Percentiles rank a stretch among this genome's conserved stretches.
These are phyloP conservation scores for Lonicera japonica DNA, from an alignment of 129 eudicot genomes.

Conservation along the genomic window DNA sequence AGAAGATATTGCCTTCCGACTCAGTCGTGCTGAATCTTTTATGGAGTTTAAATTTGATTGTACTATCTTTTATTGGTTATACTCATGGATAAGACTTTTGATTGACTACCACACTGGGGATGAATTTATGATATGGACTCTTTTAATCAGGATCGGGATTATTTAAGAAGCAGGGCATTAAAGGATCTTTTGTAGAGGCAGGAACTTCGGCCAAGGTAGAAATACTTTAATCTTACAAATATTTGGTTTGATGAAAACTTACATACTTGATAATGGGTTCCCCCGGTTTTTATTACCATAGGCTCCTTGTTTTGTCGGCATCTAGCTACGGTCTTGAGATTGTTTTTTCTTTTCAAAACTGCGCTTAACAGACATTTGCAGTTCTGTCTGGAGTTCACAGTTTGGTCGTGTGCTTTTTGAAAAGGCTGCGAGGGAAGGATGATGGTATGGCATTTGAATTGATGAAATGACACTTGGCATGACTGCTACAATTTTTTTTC, in stretches of 20 bases:
- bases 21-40: neutral
- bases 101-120: neutral
- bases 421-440: slow-evolving; percentile 86
- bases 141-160: slow-evolving; percentile 69
- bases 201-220: slow-evolving; percentile 83
- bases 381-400: slow-evolving; percentile 90
- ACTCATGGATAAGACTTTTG: neutral
- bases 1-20: neutral
- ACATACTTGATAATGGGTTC: neutral
- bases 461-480: neutral
- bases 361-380: slow-evolving; percentile 64
- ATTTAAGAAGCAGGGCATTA: slow-evolving; percentile 73
- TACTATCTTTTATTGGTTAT: neutral
- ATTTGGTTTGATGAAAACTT: neutral
- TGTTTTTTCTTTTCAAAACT: slow-evolving; percentile 1
- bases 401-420: slow-evolving; percentile 78
- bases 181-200: slow-evolving; percentile 75
- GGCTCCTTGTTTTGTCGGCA: neutral
- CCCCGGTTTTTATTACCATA: neutral
- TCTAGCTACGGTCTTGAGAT: no score
- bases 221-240: neutral
- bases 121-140: neutral
- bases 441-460: slow-evolving; percentile 49
- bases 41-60: neutral
- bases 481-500: neutral